Conservation (phyloP, 2,329 filamentous ascomycete genomes). For the Thielaviopsis musarum region DNA sequence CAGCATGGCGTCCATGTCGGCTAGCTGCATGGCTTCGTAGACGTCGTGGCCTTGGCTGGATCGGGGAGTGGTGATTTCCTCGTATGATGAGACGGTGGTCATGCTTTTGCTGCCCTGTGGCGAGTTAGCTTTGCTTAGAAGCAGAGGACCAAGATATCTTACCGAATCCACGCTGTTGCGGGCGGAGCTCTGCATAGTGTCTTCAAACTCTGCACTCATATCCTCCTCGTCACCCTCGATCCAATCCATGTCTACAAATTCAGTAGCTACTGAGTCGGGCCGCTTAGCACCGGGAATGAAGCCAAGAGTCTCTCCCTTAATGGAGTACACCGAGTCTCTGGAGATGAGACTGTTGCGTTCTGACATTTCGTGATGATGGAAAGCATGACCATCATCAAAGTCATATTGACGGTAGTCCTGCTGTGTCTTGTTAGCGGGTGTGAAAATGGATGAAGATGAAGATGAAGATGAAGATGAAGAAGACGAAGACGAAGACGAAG, state of each 20-base stretch:
- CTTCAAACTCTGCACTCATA: slow-evolving; percentile 36
- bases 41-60: slow-evolving; percentile 37
- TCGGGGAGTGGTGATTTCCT: slow-evolving; percentile 65
- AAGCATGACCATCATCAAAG: background rate
- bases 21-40: background rate
- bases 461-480: background rate
- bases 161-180: slow-evolving; percentile 56
- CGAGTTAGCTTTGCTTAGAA: background rate
- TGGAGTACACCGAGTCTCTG: slow-evolving; percentile 44
- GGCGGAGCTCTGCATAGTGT: slow-evolving; percentile 38
- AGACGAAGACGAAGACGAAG: slow-evolving; percentile 4
- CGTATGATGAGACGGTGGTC: slow-evolving; percentile 74
- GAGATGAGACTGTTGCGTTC: slow-evolving; percentile 26
- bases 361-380: slow-evolving; percentile 26
- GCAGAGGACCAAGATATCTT: slow-evolving; percentile 21
- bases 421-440: background rate
- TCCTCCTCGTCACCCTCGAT: slow-evolving; percentile 33
- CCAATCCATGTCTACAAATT: slow-evolving; percentile 63
- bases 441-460: slow-evolving; percentile 3
- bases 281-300: slow-evolving; percentile 21
- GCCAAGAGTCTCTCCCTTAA: slow-evolving; percentile 29
- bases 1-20: slow-evolving; percentile 31
- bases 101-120: slow-evolving; percentile 55
- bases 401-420: slow-evolving; percentile 10
- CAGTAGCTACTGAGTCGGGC: slow-evolving; percentile 55